phyloP scores from a whole-genome alignment of 2,329 filamentous ascomycete species.

The Gnomoniopsis smithogilvyi region DNA sequence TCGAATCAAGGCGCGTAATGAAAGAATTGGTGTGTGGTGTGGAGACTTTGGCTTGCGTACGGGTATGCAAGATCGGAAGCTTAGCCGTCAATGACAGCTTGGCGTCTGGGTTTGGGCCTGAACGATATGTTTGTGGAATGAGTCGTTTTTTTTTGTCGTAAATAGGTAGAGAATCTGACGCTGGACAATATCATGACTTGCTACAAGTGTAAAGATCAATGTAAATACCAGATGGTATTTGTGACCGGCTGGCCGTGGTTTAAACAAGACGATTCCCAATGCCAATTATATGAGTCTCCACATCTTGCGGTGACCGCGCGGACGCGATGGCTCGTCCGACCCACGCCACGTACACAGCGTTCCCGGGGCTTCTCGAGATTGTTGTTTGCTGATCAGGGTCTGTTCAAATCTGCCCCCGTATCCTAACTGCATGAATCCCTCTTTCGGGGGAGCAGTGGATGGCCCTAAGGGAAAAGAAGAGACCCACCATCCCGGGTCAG shows the following conservation, averaged over 20 bases:
- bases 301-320: neutral
- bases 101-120: neutral
- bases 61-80: neutral
- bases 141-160: too few species aligned
- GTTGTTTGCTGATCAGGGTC: neutral
- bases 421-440: neutral
- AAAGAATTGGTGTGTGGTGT: neutral
- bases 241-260: neutral
- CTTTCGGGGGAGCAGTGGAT: neutral
- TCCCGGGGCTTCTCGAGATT: neutral
- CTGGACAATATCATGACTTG: neutral
- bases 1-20: neutral
- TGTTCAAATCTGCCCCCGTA: neutral
- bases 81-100: neutral
- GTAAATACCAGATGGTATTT: neutral
- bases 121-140: too few species aligned
- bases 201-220: neutral
- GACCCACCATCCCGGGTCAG: neutral
- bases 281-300: neutral
- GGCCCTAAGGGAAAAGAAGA: neutral
- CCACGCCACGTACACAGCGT: neutral
- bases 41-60: neutral
- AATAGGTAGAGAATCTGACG: neutral
- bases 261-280: neutral
- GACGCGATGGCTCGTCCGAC: neutral